A percentile compares a stretch with the other conserved stretches of the same genome.
Conservation (phyloP, 2,329 filamentous ascomycete genomes). For the Ophiostoma montium region DNA sequence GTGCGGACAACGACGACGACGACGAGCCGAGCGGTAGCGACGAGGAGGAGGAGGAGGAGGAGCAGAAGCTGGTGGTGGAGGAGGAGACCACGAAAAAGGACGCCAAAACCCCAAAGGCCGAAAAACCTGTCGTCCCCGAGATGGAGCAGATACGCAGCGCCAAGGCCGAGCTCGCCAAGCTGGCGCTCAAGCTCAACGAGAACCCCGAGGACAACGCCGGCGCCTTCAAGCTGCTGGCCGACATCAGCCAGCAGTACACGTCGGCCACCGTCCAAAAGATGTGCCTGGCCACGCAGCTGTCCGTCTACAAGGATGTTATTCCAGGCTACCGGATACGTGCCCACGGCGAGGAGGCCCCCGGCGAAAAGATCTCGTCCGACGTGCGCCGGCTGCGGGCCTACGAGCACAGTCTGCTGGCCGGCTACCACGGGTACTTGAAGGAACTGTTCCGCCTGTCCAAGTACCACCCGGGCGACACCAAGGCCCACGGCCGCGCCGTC, state of each 20-base stretch:
- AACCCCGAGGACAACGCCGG: constrained; percentile 82
- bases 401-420: constrained; percentile 73
- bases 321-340: constrained; percentile 91
- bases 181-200: constrained; percentile 72
- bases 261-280: constrained; percentile 72
- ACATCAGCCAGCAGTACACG: constrained; percentile 54
- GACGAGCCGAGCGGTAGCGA: constrained; percentile 36
- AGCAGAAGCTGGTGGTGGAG: too few relatives aligned
- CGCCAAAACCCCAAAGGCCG: not conserved
- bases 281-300: constrained; percentile 70
- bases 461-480: constrained; percentile 15
- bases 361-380: constrained; percentile 80
- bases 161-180: constrained; percentile 81
- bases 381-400: constrained; percentile 70
- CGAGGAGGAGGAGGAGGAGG: constrained; percentile 28
- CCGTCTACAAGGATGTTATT: constrained; percentile 91
- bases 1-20: constrained; percentile 34
- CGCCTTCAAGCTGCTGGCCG: constrained; percentile 62
- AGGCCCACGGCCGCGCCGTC: constrained; percentile 20
- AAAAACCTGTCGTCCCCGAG: constrained; percentile 9
- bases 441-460: constrained; percentile 57
- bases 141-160: constrained; percentile 65
- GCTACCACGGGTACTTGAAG: constrained; percentile 75
- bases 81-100: constrained; percentile 21
- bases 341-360: constrained; percentile 56